Evolutionary conservation across 371 early-diverging fungal species (phyloP).

Genomic region (Circinella umbellata): DNA sequence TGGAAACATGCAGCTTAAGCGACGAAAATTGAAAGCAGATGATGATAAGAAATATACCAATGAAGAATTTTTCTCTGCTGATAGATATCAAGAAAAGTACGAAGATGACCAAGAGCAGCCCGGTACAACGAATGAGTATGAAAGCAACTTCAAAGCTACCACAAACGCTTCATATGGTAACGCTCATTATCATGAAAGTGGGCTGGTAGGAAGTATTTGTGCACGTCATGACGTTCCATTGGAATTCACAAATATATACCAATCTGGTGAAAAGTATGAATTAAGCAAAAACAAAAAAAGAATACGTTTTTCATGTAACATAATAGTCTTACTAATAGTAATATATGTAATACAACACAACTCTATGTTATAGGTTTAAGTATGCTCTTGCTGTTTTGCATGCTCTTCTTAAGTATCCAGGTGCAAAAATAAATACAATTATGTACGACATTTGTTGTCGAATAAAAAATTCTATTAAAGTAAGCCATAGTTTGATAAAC

Average conservation of each 20-base stretch:
- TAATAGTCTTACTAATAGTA: no score
- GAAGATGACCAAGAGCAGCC: neutral
- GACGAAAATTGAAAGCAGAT: neutral
- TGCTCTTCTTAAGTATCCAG: no score
- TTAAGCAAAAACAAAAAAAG: neutral
- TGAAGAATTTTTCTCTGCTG: neutral
- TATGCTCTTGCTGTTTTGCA: no score
- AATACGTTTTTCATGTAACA: neutral
- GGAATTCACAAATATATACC: conserved; percentile 2
- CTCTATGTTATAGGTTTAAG: no score
- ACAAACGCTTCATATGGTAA: neutral
- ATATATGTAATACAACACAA: no score
- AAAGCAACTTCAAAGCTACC: neutral
- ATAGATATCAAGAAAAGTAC: neutral
- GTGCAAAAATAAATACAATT: no score
- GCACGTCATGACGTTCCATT: conserved; percentile 14
- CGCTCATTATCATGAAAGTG: conserved; percentile 4
- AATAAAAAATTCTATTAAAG: no score
- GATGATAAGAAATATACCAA: neutral
- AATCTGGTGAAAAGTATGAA: conserved; percentile 7
- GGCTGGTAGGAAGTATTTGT: conserved; percentile 8
- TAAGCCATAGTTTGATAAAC: no score
- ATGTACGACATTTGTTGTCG: no score
- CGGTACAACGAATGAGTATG: neutral
- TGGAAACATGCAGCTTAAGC: neutral